Conservation (phyloP, 805 yeast genomes). For the Ogataea zsoltii region DNA sequence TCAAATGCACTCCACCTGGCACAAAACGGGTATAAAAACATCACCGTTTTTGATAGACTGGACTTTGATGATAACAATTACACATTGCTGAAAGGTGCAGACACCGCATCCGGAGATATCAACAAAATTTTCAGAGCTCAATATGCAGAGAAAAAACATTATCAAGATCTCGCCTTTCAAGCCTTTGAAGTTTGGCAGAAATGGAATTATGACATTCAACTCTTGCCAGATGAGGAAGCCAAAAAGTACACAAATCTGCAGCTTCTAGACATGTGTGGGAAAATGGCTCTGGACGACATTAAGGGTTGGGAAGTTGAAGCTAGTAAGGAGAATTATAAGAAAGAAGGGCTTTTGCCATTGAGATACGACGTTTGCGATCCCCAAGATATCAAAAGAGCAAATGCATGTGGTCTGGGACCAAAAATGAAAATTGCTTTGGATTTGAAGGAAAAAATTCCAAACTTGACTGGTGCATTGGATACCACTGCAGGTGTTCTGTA, state of each 20-base stretch:
- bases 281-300: slow-evolving; percentile 30
- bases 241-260: slow-evolving; percentile 25
- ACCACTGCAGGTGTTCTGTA: slow-evolving; percentile 37
- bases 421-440: slow-evolving; percentile 26
- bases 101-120: slow-evolving; percentile 42
- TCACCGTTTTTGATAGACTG: slow-evolving; percentile 41
- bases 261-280: slow-evolving; percentile 32
- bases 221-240: slow-evolving; percentile 28
- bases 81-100: slow-evolving; percentile 39
- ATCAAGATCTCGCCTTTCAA: slow-evolving; percentile 32
- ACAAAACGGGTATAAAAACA: slow-evolving; percentile 36
- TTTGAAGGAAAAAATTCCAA: slow-evolving; percentile 15
- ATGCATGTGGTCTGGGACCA: slow-evolving; percentile 29
- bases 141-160: slow-evolving; percentile 39
- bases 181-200: slow-evolving; percentile 29
- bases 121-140: slow-evolving; percentile 41
- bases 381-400: slow-evolving; percentile 34
- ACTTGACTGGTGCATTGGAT: slow-evolving; percentile 30
- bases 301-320: slow-evolving; percentile 29
- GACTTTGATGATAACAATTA: slow-evolving; percentile 32
- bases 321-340: slow-evolving; percentile 24
- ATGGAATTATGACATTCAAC: slow-evolving; percentile 27
- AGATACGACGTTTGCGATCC: slow-evolving; percentile 33
- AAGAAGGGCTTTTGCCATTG: slow-evolving; percentile 31
- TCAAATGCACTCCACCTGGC: slow-evolving; percentile 48